Conservation (phyloP, 495 filamentous ascomycete genomes). For the Aspergillus affinis region DNA sequence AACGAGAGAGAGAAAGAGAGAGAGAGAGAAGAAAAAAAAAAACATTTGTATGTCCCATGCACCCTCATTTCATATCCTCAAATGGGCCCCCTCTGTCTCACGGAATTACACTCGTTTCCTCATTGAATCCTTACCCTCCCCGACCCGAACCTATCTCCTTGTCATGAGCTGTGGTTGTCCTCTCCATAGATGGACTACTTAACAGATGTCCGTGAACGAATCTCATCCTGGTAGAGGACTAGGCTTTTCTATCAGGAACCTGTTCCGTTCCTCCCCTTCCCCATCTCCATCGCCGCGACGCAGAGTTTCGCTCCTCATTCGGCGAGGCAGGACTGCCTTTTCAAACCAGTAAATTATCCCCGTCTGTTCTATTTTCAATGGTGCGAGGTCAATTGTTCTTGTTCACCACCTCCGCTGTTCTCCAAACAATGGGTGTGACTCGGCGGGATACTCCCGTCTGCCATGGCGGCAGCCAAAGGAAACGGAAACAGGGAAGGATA, state of each 20-base stretch:
- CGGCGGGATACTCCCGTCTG: background rate
- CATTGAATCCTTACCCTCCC: slow-evolving; percentile 10
- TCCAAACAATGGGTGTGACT: background rate
- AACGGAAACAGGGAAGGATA: slow-evolving; percentile 5
- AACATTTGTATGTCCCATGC: slow-evolving; percentile 33
- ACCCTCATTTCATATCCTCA: slow-evolving; percentile 22
- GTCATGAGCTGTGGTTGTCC: slow-evolving; percentile 23
- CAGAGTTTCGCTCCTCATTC: slow-evolving; percentile 37
- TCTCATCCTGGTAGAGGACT: slow-evolving; percentile 38
- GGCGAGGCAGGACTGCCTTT: slow-evolving; percentile 43
- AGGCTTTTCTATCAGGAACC: slow-evolving; percentile 33
- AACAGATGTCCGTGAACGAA: slow-evolving; percentile 44
- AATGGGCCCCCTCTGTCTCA: slow-evolving; percentile 25
- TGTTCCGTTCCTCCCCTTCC: slow-evolving; percentile 38
- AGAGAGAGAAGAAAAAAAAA: background rate
- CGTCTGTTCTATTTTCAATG: slow-evolving; percentile 6
- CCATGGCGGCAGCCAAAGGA: slow-evolving; percentile 4
- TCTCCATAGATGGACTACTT: slow-evolving; percentile 30
- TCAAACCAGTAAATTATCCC: slow-evolving; percentile 38
- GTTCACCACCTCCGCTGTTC: background rate
- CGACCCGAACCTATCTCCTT: slow-evolving; percentile 11
- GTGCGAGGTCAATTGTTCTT: background rate
- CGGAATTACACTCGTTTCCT: slow-evolving; percentile 9
- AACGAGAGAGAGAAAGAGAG: background rate
- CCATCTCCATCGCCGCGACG: slow-evolving; percentile 32